A percentile compares a stretch with the other conserved stretches of the same genome.
Evolutionary conservation across 2,329 filamentous ascomycete species (phyloP).

Genomic region (Chaetomiaceae sp.): DNA sequence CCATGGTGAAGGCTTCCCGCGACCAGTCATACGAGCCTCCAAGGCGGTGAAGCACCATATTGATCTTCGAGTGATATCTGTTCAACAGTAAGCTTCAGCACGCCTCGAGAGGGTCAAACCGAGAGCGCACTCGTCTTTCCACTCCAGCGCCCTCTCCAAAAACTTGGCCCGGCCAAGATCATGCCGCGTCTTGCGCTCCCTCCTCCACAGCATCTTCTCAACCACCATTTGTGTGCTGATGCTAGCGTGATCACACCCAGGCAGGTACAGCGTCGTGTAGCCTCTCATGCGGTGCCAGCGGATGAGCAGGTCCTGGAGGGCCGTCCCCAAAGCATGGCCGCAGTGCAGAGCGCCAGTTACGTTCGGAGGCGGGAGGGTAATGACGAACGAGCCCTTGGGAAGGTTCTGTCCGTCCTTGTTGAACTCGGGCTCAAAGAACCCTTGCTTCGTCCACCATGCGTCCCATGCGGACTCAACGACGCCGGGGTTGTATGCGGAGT

Average conservation of each 20-base stretch:
- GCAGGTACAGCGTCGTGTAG: constrained; percentile 80
- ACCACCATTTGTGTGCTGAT: constrained; percentile 95
- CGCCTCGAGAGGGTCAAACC: no score
- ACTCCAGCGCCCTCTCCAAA: constrained; percentile 76
- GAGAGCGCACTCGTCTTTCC: constrained; percentile 97
- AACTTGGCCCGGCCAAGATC: constrained; percentile 82
- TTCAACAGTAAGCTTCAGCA: no score
- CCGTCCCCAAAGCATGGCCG: constrained; percentile 81
- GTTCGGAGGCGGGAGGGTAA: constrained; percentile 90
- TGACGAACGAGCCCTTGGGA: constrained; percentile 67
- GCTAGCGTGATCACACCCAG: constrained; percentile 93
- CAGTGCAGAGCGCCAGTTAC: constrained; percentile 92
- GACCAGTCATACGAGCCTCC: constrained; percentile 92
- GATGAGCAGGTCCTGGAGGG: constrained; percentile 82
- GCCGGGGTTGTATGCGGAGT: constrained; percentile 68
- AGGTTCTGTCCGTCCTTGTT: no score
- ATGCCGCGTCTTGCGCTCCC: constrained; percentile 79
- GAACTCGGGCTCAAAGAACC: constrained; percentile 44
- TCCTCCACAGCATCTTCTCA: constrained; percentile 92
- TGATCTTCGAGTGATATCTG: constrained; percentile 88
- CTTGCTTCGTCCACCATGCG: constrained; percentile 94
- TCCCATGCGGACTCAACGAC: constrained; percentile 92
- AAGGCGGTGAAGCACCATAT: constrained; percentile 73
- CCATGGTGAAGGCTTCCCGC: constrained; percentile 94
- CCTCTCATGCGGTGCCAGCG: constrained; percentile 92